Conservation (phyloP, 2,329 filamentous ascomycete species). For the Trichoderma aggressivum region DNA sequence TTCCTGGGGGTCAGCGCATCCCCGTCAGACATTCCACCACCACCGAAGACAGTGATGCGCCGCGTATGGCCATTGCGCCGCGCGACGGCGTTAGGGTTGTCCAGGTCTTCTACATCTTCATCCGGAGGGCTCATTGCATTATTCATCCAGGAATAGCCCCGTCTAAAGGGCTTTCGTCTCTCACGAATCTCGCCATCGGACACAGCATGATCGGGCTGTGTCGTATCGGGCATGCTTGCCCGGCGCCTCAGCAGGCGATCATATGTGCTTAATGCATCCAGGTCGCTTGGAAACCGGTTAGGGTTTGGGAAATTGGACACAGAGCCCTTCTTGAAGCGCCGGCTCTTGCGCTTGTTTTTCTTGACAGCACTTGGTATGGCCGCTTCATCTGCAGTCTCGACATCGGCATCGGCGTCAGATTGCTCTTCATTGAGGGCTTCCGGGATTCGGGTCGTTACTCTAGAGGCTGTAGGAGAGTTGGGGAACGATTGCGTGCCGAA, state of each 20-base stretch:
- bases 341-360: slow-evolving; percentile 61
- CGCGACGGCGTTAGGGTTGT: slow-evolving; percentile 45
- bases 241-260: slow-evolving; percentile 58
- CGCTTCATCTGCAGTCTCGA: slow-evolving; percentile 80
- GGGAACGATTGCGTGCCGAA: slow-evolving; percentile 40
- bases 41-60: slow-evolving; percentile 62
- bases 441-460: slow-evolving; percentile 48
- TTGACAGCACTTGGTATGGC: slow-evolving; percentile 41
- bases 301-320: slow-evolving; percentile 66
- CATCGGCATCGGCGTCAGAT: slow-evolving; percentile 59
- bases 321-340: slow-evolving; percentile 51
- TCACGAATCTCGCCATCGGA: slow-evolving; percentile 75
- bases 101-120: slow-evolving; percentile 51
- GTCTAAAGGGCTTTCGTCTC: slow-evolving; percentile 49
- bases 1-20: slow-evolving; percentile 56
- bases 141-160: slow-evolving; percentile 57
- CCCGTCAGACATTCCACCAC: slow-evolving; percentile 62
- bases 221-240: slow-evolving; percentile 61
- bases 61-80: slow-evolving; percentile 62
- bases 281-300: slow-evolving; percentile 42
- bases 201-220: slow-evolving; percentile 59
- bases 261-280: slow-evolving; percentile 40
- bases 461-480: slow-evolving; percentile 47
- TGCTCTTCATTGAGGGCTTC: slow-evolving; percentile 52
- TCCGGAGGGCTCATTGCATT: slow-evolving; percentile 44